Evolutionary conservation across 192 early-diverging fungal genomes (phyloP).

Genomic region (Coemansia sp.): DNA sequence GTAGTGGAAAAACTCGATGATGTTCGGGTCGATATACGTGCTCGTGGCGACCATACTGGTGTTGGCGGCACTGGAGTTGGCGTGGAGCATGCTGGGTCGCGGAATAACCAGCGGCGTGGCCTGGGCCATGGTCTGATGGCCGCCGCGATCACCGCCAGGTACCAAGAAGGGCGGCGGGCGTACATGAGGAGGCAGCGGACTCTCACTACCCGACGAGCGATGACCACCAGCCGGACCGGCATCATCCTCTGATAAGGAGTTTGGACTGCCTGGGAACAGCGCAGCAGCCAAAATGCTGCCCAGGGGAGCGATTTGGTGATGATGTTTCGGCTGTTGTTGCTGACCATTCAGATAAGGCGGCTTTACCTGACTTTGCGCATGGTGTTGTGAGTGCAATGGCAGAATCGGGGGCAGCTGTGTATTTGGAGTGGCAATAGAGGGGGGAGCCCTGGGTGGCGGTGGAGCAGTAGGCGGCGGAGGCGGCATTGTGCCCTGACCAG

Average conservation of each 20-base stretch:
- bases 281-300: constrained; percentile 49
- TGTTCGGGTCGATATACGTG: constrained; percentile 52
- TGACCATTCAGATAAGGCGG: constrained; percentile 23
- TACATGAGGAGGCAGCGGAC: constrained; percentile 41
- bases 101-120: constrained; percentile 54
- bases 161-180: constrained; percentile 53
- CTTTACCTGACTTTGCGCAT: constrained; percentile 20
- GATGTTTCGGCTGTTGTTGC: constrained; percentile 12
- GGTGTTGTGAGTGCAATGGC: constrained; percentile 7
- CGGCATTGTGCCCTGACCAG: constrained; percentile 50
- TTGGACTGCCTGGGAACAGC: constrained; percentile 55
- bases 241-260: constrained; percentile 48
- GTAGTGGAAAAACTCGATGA: constrained; percentile 59
- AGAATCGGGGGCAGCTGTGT: constrained; percentile 43
- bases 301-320: constrained; percentile 46
- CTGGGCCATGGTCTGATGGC: constrained; percentile 55
- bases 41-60: not conserved
- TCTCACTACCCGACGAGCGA: constrained; percentile 56
- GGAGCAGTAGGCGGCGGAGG: constrained; percentile 49
- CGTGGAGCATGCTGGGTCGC: constrained; percentile 27
- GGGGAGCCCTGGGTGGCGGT: constrained; percentile 6
- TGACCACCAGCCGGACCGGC: constrained; percentile 42
- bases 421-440: not conserved
- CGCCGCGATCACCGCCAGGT: constrained; percentile 52
- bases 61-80: constrained; percentile 1